phyloP scores from a whole-genome alignment of 495 filamentous ascomycete species.

The Cercophora newfieldiana region DNA sequence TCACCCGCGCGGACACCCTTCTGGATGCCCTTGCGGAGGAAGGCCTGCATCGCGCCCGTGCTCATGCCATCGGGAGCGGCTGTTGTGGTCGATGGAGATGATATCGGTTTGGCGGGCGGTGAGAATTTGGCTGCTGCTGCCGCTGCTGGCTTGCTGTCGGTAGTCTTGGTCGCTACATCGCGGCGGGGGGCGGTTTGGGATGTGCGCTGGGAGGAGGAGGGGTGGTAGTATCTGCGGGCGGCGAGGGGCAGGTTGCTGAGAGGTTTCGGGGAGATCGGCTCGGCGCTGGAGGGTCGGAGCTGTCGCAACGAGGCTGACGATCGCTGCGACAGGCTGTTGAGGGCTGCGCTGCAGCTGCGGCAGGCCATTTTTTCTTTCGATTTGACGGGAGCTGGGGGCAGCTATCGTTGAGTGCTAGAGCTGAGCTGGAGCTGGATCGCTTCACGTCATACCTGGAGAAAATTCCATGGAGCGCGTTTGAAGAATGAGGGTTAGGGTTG shows the following conservation, averaged over 20 bases:
- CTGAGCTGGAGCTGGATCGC: slow-evolving; percentile 8
- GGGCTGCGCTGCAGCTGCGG: slow-evolving; percentile 26
- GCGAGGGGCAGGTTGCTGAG: slow-evolving; percentile 15
- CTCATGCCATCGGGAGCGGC: not conserved
- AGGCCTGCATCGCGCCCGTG: slow-evolving; percentile 1
- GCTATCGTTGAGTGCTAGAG: slow-evolving; percentile 5
- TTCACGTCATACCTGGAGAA: slow-evolving; percentile 10
- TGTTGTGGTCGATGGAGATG: not conserved
- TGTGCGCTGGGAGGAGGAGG: not conserved
- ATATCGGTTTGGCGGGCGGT: not conserved
- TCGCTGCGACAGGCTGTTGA: slow-evolving; percentile 23
- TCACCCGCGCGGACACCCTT: no score
- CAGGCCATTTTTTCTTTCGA: slow-evolving; percentile 31
- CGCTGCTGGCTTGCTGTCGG: no score
- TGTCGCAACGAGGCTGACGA: slow-evolving; percentile 17
- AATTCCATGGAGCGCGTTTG: not conserved
- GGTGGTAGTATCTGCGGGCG: slow-evolving; percentile 1
- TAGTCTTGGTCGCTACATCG: no score
- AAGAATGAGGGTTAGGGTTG: slow-evolving; percentile 31
- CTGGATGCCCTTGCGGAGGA: slow-evolving; percentile 14
- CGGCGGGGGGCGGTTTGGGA: no score
- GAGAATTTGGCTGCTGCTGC: not conserved
- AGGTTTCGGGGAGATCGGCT: not conserved
- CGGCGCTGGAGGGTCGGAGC: not conserved
- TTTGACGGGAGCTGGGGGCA: not conserved